Evolutionary conservation across 768 basidiomycete genomes (phyloP).

Genomic region (Trichaptum fuscoviolaceum): DNA sequence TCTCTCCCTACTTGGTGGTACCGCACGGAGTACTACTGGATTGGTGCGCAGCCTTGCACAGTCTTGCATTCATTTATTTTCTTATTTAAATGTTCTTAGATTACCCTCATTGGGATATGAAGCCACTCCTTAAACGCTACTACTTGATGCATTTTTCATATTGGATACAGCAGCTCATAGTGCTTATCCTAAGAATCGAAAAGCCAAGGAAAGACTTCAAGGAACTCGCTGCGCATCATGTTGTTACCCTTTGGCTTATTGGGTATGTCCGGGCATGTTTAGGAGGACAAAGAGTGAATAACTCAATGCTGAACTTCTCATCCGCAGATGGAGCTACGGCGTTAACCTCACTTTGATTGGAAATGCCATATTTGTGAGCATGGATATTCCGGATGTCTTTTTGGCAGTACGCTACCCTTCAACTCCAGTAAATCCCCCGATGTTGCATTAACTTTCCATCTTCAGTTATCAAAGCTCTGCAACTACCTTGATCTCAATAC

Average conservation of each 20-base stretch:
- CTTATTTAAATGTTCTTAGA: conserved; percentile 33
- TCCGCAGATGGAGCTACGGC: conserved; percentile 73
- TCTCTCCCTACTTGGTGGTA: conserved; percentile 84
- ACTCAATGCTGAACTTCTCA: conserved; percentile 6
- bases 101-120: conserved; percentile 90
- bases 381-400: conserved; percentile 92
- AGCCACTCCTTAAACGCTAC: conserved; percentile 78
- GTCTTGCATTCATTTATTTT: not conserved
- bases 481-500: conserved; percentile 77
- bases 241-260: conserved; percentile 93
- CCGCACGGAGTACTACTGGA: conserved; percentile 79
- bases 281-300: too few species aligned
- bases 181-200: conserved; percentile 80
- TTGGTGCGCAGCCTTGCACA: conserved; percentile 38
- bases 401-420: conserved; percentile 58
- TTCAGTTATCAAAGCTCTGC: conserved; percentile 74
- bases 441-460: too few species aligned
- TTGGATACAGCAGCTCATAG: conserved; percentile 91
- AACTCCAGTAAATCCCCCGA: not conserved
- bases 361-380: conserved; percentile 88
- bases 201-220: conserved; percentile 90
- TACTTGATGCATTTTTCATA: conserved; percentile 92
- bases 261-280: conserved; percentile 45
- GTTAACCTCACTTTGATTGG: conserved; percentile 83
- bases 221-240: conserved; percentile 86